Evolutionary conservation across 176 grass and related monocot genomes (phyloP).

Genomic region (Cymbopogon citratus): DNA sequence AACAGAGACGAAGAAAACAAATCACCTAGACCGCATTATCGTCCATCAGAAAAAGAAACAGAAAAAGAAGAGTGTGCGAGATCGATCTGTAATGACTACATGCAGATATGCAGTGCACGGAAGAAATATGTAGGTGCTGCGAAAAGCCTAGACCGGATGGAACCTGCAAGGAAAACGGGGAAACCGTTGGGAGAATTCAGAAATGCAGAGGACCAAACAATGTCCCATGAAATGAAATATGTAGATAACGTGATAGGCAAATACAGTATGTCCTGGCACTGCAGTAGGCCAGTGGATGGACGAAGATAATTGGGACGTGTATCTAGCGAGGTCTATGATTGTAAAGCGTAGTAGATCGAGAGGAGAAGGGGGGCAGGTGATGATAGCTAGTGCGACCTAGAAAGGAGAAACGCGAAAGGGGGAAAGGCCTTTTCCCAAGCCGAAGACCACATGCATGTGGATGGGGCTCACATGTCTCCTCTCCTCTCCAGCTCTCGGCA

Average conservation of each 20-base stretch:
- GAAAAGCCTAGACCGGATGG: slow-evolving; percentile 29
- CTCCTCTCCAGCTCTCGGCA: background rate
- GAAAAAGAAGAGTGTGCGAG: background rate
- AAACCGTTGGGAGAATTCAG: background rate
- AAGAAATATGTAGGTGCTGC: background rate
- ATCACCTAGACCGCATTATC: slow-evolving; percentile 14
- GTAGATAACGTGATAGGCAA: no score
- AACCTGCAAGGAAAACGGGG: background rate
- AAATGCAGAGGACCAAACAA: background rate
- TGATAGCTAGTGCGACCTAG: slow-evolving; percentile 34
- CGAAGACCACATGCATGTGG: slow-evolving; percentile 40
- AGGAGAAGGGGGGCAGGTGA: slow-evolving; percentile 1
- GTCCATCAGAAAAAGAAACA: background rate
- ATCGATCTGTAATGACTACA: background rate
- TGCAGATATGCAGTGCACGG: slow-evolving; percentile 1
- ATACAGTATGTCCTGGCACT: background rate
- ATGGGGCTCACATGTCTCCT: slow-evolving; percentile 36
- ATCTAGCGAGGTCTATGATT: slow-evolving; percentile 30
- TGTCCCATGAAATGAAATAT: background rate
- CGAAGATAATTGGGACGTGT: background rate
- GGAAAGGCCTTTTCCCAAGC: slow-evolving; percentile 18
- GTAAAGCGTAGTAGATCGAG: slow-evolving; percentile 31
- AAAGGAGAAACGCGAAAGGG: slow-evolving; percentile 37
- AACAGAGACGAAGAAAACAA: slow-evolving; percentile 21
- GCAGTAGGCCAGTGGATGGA: no score